Evolutionary conservation across 1,284 basidiomycete genomes (phyloP), one percentile per base, ranked within the genome.

Genomic region (Austroboletus novae-zelandiae): DNA sequence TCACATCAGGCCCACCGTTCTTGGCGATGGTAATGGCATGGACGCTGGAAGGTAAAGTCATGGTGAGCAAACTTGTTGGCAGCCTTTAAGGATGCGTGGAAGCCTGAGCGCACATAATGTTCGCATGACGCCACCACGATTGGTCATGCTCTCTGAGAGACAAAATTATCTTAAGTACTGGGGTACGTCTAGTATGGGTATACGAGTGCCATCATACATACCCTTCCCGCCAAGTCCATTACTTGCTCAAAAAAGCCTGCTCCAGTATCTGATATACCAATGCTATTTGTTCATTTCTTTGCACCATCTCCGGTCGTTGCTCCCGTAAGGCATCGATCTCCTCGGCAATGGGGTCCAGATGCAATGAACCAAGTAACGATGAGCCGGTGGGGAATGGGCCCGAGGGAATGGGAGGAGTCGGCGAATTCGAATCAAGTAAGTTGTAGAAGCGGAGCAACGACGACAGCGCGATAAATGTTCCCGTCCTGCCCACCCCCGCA

Each of bases 401-500:
- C 0, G 73, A 36, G 3, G 48, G 14, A 11, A 48, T 30, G 14
- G 58, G 55, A 1, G 56, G 41, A 1, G 73, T 61, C 8, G 71
- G 60, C 10, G 52, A 46, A 6, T 29, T 43, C 32, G 51, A 0
- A 32, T 49, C 54, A 15, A 90, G 70, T 49, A 86, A 70, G 34
- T 72, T 75, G 54, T 81, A 67, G 37, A 74, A 65, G 27, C 88
- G 83, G 25, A 91, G 71, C 27, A 91, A 71, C 14, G 90, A 92
- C 11, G 80, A 83, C 18, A 92, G 67, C 0, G 89, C 85, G 60
- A 90, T 85, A 71, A 93, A 96, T 30, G 90, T 83, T 15, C 94
- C 94, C 1, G 94, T 96, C 23, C 94, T 81, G 0, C 94, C 94
- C 35, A 96, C 81, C 4, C 94, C 94, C 0, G 94, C 94, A 20